These are phyloP conservation scores for Aaosphaeria arxii DNA, from an alignment of 2,329 filamentous ascomycete genomes.

Conservation along the genomic window DNA sequence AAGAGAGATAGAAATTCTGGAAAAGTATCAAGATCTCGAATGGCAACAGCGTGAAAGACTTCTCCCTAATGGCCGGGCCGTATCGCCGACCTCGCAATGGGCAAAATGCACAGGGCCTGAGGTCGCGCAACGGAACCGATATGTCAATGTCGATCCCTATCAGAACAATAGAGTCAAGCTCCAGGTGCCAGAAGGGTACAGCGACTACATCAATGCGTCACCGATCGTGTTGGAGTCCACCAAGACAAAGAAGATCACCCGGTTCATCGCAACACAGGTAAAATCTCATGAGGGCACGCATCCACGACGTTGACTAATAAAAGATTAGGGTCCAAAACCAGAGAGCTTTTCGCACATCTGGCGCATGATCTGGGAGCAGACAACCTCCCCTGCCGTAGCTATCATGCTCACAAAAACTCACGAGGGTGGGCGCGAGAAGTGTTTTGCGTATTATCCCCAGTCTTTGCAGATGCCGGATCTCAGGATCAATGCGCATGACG, in stretches of 20 bases:
- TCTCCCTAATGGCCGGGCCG: conserved; percentile 38
- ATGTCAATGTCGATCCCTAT: conserved; percentile 87
- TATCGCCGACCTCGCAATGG: conserved; percentile 50
- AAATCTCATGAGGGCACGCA: background rate
- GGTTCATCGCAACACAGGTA: conserved; percentile 87
- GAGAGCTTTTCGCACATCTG: conserved; percentile 79
- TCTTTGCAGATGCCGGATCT: conserved; percentile 36
- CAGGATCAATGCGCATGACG: conserved; percentile 60
- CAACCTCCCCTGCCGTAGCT: conserved; percentile 68
- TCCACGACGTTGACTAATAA: no score
- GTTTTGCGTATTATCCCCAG: conserved; percentile 80
- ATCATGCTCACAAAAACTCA: conserved; percentile 92
- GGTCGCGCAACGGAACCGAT: conserved; percentile 70
- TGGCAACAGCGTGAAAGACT: conserved; percentile 58
- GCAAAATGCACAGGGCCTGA: conserved; percentile 57
- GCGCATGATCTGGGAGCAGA: conserved; percentile 91
- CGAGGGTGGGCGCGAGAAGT: conserved; percentile 77
- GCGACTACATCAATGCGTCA: conserved; percentile 54
- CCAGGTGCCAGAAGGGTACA: conserved; percentile 65
- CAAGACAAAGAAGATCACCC: conserved; percentile 40
- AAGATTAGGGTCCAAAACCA: conserved; percentile 67
- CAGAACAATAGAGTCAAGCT: conserved; percentile 81
- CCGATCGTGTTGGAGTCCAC: conserved; percentile 44
- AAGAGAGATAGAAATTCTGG: conserved; percentile 49
- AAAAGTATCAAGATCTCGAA: conserved; percentile 61